These are phyloP conservation scores for Sarcodon aspratus DNA, from an alignment of 768 basidiomycete genomes.

Conservation along the genomic window DNA sequence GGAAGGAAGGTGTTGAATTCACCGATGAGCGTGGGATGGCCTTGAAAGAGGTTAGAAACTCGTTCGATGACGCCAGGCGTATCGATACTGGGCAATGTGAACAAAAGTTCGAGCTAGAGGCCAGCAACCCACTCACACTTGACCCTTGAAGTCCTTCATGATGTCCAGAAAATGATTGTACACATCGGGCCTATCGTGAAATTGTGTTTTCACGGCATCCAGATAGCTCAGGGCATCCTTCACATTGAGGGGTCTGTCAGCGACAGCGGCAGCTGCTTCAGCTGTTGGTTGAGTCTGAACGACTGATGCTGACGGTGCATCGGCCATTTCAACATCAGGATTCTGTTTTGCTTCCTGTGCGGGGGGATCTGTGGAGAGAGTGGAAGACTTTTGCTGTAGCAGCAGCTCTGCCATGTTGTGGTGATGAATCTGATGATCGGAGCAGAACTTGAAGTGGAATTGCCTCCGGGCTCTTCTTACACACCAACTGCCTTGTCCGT, in stretches of 20 bases:
- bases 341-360: no score
- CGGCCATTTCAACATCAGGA: no score
- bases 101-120: not conserved
- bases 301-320: no score
- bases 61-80: slow-evolving; percentile 96
- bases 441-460: no score
- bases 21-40: slow-evolving; percentile 84
- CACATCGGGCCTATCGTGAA: slow-evolving; percentile 45
- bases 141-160: slow-evolving; percentile 71
- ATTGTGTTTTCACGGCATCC: slow-evolving; percentile 53
- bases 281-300: no score
- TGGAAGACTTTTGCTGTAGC: no score
- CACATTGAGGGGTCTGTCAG: slow-evolving; percentile 42
- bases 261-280: not conserved
- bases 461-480: no score
- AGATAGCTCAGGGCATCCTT: slow-evolving; percentile 53
- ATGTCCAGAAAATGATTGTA: slow-evolving; percentile 58
- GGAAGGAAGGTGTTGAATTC: slow-evolving; percentile 99
- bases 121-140: slow-evolving; percentile 26
- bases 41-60: slow-evolving; percentile 86
- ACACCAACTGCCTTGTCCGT: no score
- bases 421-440: no score
- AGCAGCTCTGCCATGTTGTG: no score
- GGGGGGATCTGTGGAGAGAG: no score
- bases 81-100: slow-evolving; percentile 63